Evolutionary conservation across 2,329 filamentous ascomycete species (phyloP).

Genomic region (Ophiostoma sp.): DNA sequence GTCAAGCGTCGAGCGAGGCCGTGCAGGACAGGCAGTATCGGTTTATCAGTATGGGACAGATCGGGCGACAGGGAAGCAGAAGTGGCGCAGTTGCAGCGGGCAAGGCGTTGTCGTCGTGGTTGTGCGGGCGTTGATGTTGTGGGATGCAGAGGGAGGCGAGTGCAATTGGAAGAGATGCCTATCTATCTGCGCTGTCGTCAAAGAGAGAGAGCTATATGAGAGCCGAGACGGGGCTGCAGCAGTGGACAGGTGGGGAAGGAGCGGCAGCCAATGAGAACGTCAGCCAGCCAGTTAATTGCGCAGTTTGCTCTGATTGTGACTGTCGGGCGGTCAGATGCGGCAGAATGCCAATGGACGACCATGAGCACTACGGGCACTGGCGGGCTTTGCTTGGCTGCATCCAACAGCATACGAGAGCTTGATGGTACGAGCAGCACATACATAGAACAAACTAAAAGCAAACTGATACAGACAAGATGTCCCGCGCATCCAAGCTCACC

Average conservation of each 20-base stretch:
- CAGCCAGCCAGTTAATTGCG: slow-evolving; percentile 25
- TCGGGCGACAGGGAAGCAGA: background rate
- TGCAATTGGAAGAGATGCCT: slow-evolving; percentile 10
- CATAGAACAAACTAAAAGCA: too few relatives aligned
- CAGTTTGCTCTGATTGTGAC: slow-evolving; percentile 13
- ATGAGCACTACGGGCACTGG: background rate
- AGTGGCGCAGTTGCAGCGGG: background rate
- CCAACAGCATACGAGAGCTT: background rate
- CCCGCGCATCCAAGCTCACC: slow-evolving; percentile 80
- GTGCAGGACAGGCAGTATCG: background rate
- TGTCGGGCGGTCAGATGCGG: slow-evolving; percentile 19
- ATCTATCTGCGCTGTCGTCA: slow-evolving; percentile 9
- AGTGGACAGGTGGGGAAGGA: slow-evolving; percentile 8
- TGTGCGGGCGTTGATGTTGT: background rate
- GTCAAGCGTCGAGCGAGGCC: background rate
- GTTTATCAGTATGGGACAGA: background rate
- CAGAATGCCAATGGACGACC: slow-evolving; percentile 19
- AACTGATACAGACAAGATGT: slow-evolving; percentile 55
- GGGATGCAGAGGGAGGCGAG: background rate
- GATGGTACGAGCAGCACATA: background rate
- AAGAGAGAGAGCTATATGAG: background rate
- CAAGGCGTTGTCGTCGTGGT: background rate
- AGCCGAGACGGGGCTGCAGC: slow-evolving; percentile 8
- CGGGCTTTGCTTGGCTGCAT: background rate
- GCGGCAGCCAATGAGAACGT: background rate